Evolutionary conservation across 768 basidiomycete species (phyloP).

Genomic region (Megacollybia marginata): DNA sequence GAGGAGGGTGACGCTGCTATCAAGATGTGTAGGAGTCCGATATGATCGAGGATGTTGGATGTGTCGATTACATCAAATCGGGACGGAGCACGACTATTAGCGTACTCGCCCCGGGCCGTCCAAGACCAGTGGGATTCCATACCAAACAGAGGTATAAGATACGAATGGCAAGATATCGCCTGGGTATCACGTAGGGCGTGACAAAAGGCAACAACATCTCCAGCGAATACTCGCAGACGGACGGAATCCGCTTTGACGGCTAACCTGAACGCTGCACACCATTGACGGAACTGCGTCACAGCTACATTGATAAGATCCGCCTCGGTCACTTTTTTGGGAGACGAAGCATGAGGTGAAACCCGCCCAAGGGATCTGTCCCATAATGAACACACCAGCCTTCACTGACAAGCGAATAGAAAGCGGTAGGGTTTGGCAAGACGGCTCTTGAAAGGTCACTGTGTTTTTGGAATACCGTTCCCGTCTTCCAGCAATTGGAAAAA

Average conservation of each 20-base stretch:
- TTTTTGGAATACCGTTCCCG: not conserved
- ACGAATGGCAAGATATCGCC: too few species aligned
- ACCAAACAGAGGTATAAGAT: too few species aligned
- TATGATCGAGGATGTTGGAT: not conserved
- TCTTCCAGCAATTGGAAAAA: not conserved
- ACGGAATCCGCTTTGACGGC: not conserved
- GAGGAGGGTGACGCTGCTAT: not conserved
- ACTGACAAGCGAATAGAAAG: conserved; percentile 1
- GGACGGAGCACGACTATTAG: not conserved
- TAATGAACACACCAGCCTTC: not conserved
- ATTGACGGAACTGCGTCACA: not conserved
- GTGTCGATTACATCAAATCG: not conserved
- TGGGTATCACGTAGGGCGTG: too few species aligned
- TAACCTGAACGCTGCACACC: not conserved
- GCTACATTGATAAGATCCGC: not conserved
- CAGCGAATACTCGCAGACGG: not conserved
- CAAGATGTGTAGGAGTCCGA: not conserved
- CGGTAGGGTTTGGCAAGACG: conserved; percentile 8
- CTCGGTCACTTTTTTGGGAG: not conserved
- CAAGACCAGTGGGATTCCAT: not conserved
- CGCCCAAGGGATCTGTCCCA: not conserved
- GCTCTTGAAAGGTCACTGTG: not conserved
- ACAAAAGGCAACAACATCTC: too few species aligned
- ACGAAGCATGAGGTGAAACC: not conserved
- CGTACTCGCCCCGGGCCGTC: too few species aligned